These are phyloP conservation scores for Fusarium metavorans DNA, from an alignment of 2,329 filamentous ascomycete species.

Conservation along the genomic window DNA sequence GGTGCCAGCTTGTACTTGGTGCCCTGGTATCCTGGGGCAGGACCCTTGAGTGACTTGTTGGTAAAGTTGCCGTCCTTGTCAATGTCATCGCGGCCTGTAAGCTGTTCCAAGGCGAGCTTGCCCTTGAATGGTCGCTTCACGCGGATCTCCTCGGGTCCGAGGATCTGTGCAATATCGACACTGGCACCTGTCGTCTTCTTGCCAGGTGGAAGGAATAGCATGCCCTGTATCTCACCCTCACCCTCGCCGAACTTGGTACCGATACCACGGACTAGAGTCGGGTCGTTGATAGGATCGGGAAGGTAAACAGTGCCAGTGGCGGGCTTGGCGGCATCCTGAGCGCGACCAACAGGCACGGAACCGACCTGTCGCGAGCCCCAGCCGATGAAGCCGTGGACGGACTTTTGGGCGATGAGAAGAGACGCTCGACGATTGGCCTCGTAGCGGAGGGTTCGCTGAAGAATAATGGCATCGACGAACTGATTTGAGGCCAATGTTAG, in stretches of 20 bases:
- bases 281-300: conserved; percentile 87
- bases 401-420: conserved; percentile 95
- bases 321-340: conserved; percentile 87
- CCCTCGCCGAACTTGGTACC: conserved; percentile 83
- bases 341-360: conserved; percentile 91
- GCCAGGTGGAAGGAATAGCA: conserved; percentile 86
- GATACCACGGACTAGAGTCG: conserved; percentile 81
- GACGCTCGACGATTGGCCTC: conserved; percentile 91
- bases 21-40: conserved; percentile 75
- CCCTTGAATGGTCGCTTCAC: conserved; percentile 91
- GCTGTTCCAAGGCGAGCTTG: conserved; percentile 78
- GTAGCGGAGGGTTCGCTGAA: conserved; percentile 89
- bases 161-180: conserved; percentile 85
- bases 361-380: conserved; percentile 86
- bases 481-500: conserved; percentile 53
- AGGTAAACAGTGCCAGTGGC: conserved; percentile 86
- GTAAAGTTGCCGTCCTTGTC: conserved; percentile 73
- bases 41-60: conserved; percentile 65
- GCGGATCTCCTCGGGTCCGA: conserved; percentile 82
- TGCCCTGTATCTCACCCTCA: conserved; percentile 81
- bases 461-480: conserved; percentile 95
- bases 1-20: conserved; percentile 89
- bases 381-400: conserved; percentile 93
- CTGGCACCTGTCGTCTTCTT: conserved; percentile 82
- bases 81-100: conserved; percentile 84